These are phyloP conservation scores for Aegilops bicornis DNA, from an alignment of 176 grass and related monocot species.

Conservation along the genomic window DNA sequence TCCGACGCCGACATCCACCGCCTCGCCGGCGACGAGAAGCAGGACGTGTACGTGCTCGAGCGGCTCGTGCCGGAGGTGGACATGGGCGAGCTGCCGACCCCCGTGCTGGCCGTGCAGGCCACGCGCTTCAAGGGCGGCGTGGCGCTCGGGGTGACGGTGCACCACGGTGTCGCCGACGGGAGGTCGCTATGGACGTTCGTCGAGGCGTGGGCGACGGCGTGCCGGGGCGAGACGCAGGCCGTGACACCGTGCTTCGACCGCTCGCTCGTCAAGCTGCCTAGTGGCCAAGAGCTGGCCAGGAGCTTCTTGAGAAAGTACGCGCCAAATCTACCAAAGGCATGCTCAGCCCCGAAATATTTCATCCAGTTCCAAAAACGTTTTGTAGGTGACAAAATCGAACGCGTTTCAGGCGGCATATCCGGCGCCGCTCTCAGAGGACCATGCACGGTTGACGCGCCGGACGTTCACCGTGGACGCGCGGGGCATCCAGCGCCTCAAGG, in stretches of 20 bases:
- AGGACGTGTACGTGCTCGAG: slow-evolving; percentile 26
- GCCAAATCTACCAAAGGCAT: slow-evolving; percentile 26
- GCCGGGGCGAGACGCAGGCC: background rate
- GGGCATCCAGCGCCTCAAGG: slow-evolving; percentile 33
- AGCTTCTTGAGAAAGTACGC: background rate
- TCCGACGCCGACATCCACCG: slow-evolving; percentile 32
- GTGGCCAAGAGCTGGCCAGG: background rate
- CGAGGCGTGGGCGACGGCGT: slow-evolving; percentile 16
- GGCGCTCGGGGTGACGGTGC: slow-evolving; percentile 13
- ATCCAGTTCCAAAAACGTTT: too few species aligned
- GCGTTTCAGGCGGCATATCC: background rate
- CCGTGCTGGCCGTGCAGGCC: slow-evolving; percentile 52
- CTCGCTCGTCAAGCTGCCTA: background rate
- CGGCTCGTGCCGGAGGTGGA: slow-evolving; percentile 38
- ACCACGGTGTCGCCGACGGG: slow-evolving; percentile 31
- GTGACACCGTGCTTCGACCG: background rate
- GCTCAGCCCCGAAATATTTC: too few species aligned
- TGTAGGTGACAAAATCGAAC: background rate
- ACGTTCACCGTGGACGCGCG: slow-evolving; percentile 19
- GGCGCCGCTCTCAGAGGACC: background rate
- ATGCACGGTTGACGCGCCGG: background rate
- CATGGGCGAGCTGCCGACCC: slow-evolving; percentile 36
- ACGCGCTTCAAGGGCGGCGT: slow-evolving; percentile 22
- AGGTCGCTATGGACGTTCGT: slow-evolving; percentile 32
- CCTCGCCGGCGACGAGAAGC: slow-evolving; percentile 31